Evolutionary conservation across 1,139 yeast species (phyloP), one percentile per base, ranked within the genome.

Genomic region (Hansenula anomala): DNA sequence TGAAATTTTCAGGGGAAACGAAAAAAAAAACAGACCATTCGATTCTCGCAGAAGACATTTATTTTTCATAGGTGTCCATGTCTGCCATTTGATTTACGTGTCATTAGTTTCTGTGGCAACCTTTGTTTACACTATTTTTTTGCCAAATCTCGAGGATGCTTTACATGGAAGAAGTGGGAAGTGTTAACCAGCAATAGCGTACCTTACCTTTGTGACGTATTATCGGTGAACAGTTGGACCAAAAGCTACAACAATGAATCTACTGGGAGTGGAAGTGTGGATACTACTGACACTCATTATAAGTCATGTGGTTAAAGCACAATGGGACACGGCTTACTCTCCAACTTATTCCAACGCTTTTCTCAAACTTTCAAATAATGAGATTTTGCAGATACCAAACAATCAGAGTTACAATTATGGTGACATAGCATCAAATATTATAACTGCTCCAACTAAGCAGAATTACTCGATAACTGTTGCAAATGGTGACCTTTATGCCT

Each of bases 251-350:
- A 30, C 4, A 16, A 20, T 30, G 33, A 22, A 22, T 6, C n/a
- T 24, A 10, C 4, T 13, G 3, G 23, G 34, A 4, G 13, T 32
- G 6, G 23, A 24, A 24, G 16, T 23, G 3, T 32, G 20, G 28
- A 12, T 32, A 24, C 16, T 32, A 23, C 13, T 24, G 12, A 23
- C 13, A 8, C 25, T 12, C n/a, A n/a, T n/a, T 23, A 8, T 9
- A 13, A 10, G 25, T 23, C 25, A 5, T 8, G 13, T 23, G 13
- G 13, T 23, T 4, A 6, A 4, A 13, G 25, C 25, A 10, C 25
- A 23, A 23, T 64, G 70, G 63, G 63, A 63, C 36, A 60, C 75
- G 0, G 49, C 68, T 1, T 67, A 69, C 42, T 61, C 70, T 16
- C 71, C 66, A 37, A 39, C 54, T 12, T 61, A 63, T 26, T 60